Evolutionary conservation across 2,329 filamentous ascomycete species (phyloP).

Genomic region (Sporothrix humicola): DNA sequence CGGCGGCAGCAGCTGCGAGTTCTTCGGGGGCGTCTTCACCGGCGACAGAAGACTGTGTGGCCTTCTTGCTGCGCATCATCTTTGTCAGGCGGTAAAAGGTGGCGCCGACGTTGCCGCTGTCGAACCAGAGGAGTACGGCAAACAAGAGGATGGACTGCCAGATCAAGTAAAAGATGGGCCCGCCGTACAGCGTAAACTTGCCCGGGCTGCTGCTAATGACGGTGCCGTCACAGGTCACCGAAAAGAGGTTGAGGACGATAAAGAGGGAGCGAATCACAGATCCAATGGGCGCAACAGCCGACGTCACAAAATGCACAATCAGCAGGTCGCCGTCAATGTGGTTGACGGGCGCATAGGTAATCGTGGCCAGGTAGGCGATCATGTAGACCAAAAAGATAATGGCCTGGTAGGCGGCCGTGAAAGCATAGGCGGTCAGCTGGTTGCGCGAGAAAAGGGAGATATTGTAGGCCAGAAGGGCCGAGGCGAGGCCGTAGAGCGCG

Average conservation of each 20-base stretch:
- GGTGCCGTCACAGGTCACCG: slow-evolving; percentile 71
- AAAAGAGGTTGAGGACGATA: slow-evolving; percentile 81
- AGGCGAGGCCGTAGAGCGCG: slow-evolving; percentile 78
- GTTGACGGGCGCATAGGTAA: slow-evolving; percentile 75
- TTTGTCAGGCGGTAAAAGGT: slow-evolving; percentile 47
- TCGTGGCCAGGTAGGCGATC: slow-evolving; percentile 71
- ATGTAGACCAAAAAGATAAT: slow-evolving; percentile 73
- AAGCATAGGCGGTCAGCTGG: slow-evolving; percentile 83
- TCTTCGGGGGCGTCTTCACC: slow-evolving; percentile 50
- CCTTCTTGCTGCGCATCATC: slow-evolving; percentile 22
- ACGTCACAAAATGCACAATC: slow-evolving; percentile 76
- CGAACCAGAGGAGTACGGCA: slow-evolving; percentile 75
- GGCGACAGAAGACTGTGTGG: slow-evolving; percentile 37
- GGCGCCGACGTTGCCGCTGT: slow-evolving; percentile 70
- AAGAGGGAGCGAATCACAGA: slow-evolving; percentile 77
- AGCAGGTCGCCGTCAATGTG: slow-evolving; percentile 70
- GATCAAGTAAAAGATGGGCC: slow-evolving; percentile 81
- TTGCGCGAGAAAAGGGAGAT: slow-evolving; percentile 80
- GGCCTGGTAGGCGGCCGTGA: slow-evolving; percentile 77
- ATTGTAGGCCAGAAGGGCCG: slow-evolving; percentile 77
- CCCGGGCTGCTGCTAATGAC: slow-evolving; percentile 71
- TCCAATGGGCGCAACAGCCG: slow-evolving; percentile 75
- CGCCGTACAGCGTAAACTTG: slow-evolving; percentile 76
- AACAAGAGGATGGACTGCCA: slow-evolving; percentile 76
- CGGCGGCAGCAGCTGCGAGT: slow-evolving; percentile 57